Conservation (phyloP, 495 filamentous ascomycete genomes). For the Chlorociboria aeruginascens region DNA sequence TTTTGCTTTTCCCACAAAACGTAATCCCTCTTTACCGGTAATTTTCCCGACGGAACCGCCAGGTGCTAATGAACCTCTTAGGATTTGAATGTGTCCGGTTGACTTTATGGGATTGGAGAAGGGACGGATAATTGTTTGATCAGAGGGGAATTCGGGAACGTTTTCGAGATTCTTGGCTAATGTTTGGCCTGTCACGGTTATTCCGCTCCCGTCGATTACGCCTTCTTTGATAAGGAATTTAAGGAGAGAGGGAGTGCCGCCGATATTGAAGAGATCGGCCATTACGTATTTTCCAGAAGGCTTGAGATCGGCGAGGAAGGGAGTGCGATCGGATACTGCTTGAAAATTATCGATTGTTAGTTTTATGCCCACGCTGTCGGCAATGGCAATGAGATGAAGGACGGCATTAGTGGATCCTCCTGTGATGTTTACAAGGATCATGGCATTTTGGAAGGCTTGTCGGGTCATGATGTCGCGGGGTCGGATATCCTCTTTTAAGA, state of each 20-base stretch:
- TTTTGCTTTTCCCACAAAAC: slow-evolving; percentile 76
- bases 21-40: slow-evolving; percentile 91
- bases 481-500: slow-evolving; percentile 78
- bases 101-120: slow-evolving; percentile 84
- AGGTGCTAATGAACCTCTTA: slow-evolving; percentile 81
- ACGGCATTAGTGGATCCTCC: slow-evolving; percentile 97
- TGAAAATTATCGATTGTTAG: slow-evolving; percentile 98
- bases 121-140: slow-evolving; percentile 88
- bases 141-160: slow-evolving; percentile 61
- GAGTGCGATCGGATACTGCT: slow-evolving; percentile 76
- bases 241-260: slow-evolving; percentile 81
- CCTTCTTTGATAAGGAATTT: slow-evolving; percentile 89
- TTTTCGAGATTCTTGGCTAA: slow-evolving; percentile 81
- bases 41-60: slow-evolving; percentile 95
- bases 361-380: slow-evolving; percentile 84
- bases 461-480: slow-evolving; percentile 85
- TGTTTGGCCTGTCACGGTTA: slow-evolving; percentile 93
- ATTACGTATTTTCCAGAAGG: slow-evolving; percentile 96
- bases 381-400: slow-evolving; percentile 92
- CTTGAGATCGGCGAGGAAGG: slow-evolving; percentile 93
- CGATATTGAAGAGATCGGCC: slow-evolving; percentile 79
- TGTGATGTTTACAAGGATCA: slow-evolving; percentile 89
- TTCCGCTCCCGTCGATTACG: slow-evolving; percentile 71
- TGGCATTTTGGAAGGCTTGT: slow-evolving; percentile 90
- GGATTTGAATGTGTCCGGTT: slow-evolving; percentile 94